Evolutionary conservation across 75 land plant species (phyloP), one percentile per base, ranked within the genome.

Genomic region (Pinus albicaulis): DNA sequence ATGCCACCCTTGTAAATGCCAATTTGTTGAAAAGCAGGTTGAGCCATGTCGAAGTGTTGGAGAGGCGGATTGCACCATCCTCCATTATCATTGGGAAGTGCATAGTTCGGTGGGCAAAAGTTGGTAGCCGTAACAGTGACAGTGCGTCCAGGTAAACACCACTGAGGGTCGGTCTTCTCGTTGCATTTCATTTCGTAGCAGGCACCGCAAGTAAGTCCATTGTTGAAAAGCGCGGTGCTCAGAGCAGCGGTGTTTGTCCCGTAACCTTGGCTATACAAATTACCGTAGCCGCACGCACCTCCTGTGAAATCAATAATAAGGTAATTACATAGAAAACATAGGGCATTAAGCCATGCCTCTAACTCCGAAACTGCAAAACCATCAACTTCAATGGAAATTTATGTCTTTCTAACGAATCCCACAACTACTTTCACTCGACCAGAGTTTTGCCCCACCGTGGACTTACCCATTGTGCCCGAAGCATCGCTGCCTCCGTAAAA

Each of bases 241-340:
- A 53, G 24, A 15, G 74, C 82, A 13, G 73, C 53, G 0, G 78
- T 79, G 55, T 48, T 19, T 8, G 11, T 57, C 3, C 81, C 81
- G 63, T 79, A 79, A 13, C 81, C 81, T 13, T 73, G 57, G 14
- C 17, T 48, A 56, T 44, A 61, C n/a, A 79, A 31, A 53, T 79
- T 62, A 5, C 81, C 81, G 28, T 79, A 79, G 17, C 82, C 85
- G 53, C 85, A 83, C 13, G 85, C 85, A 23, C 82, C 82, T 55
- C 48, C 82, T 61, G 63, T 7, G 1, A 24, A 20, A 10, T 61
- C 15, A 61, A 24, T 38, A 0, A 38, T 0, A 38, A 38, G 3
- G 44, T 38, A 38, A 38, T 38, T 36, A 36, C 38, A 2, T 36
- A 36, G 38, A 36, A 2, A 36, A 36, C 38, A 36, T 2, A 36